Evolutionary conservation across 2,329 filamentous ascomycete species (phyloP), one percentile per base, ranked within the genome.

Genomic region (Ophiostoma fasciatum): DNA sequence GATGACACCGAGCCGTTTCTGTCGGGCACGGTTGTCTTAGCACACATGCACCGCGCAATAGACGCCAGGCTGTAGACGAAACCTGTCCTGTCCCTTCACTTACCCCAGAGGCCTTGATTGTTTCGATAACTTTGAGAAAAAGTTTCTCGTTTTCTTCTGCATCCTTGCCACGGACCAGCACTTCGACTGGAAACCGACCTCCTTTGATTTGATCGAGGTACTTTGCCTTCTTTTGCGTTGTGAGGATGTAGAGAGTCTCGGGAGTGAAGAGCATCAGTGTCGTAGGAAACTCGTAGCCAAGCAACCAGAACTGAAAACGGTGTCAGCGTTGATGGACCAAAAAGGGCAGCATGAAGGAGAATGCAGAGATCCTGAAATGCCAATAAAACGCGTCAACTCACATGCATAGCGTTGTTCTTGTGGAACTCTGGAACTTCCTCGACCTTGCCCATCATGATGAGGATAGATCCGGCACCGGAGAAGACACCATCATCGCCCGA

Each of bases 211-310:
- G 78, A 51, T 94, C 85, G 30, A 98, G 68, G 58, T 96, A 87
- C 53, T 93, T 88, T 19, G 90, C 87, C 85, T 98, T 98, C 63
- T 98, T 98, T 40, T 83, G 79, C 6, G 90, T 98, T 7, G 90
- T 98, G 46, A 98, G 76, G 41, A 96, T 79, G 60, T 90, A 92
- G 49, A 96, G 68, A 31, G 76, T 75, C 42, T 96, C 90, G 42
- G 78, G 64, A 1, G 88, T 96, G 56, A 98, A 77, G 35, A 98
- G 70, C 66, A 98, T 84, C 45, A 98, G 66, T 0, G 90, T 98
- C 27, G 88, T 87, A 23, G 90, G 90, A 53, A 98, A 98, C 58
- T 98, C 90, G 66, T 98, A 98, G 50, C 90, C 90, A 43, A 98
- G 73, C 37, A 98, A 70, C 92, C 92, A 98, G 60, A 96, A 93